Evolutionary conservation across 208 protist genomes (phyloP).

Genomic region (Entamoeba moshkovskii): DNA sequence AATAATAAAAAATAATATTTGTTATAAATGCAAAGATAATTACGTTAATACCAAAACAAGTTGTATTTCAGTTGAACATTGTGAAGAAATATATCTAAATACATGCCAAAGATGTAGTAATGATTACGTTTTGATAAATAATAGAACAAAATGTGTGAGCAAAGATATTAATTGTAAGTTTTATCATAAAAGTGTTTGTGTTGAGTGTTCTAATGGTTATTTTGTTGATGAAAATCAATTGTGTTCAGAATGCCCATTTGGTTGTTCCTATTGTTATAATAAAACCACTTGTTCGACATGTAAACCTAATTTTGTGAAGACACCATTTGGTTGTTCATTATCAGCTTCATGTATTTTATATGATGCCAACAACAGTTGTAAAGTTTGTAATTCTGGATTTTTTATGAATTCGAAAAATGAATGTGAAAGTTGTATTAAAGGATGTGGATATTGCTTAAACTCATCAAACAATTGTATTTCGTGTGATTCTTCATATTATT

Average conservation of each 20-base stretch:
- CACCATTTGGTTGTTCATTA: background rate
- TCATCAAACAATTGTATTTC: background rate
- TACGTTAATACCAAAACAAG: no score
- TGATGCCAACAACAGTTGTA: background rate
- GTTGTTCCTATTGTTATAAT: background rate
- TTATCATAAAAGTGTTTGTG: no score
- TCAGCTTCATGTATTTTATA: background rate
- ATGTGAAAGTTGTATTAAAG: background rate
- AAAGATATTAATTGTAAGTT: no score
- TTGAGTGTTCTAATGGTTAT: background rate
- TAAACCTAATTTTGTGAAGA: background rate
- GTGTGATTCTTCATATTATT: background rate
- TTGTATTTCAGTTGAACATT: no score
- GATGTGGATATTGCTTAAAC: background rate
- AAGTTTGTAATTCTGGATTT: background rate
- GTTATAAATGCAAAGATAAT: no score
- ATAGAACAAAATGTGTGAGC: no score
- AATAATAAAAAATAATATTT: no score
- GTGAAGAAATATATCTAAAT: no score
- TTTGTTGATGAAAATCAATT: background rate
- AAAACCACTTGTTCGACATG: background rate
- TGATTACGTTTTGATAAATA: no score
- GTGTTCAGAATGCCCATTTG: background rate
- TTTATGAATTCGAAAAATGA: background rate
- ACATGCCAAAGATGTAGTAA: no score